Conservation (phyloP, 2,329 filamentous ascomycete genomes). For the Epicoccum nigrum region DNA sequence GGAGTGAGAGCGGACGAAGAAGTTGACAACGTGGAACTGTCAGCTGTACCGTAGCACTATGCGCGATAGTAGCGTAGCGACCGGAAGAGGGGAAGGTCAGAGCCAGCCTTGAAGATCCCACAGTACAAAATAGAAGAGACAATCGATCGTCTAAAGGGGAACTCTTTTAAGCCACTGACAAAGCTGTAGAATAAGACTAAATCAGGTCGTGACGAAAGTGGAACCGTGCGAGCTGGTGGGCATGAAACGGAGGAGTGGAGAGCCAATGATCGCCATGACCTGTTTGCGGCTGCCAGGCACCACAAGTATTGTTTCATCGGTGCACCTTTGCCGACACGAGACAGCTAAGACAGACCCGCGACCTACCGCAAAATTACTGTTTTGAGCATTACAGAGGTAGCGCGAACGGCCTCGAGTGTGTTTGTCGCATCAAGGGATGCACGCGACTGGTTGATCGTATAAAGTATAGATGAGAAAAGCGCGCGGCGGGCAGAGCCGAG, state of each 20-base stretch:
- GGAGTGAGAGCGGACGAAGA: conserved; percentile 1
- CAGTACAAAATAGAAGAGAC: conserved; percentile 24
- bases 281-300: conserved; percentile 19
- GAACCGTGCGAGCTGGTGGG: conserved; percentile 24
- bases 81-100: conserved; percentile 22
- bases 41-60: conserved; percentile 12
- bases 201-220: conserved; percentile 24
- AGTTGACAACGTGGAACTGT: conserved; percentile 23
- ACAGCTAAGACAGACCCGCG: conserved; percentile 10
- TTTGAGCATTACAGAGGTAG: conserved; percentile 2
- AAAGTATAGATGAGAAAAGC: neutral
- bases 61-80: conserved; percentile 22
- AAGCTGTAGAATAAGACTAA: conserved; percentile 15
- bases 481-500: conserved; percentile 17
- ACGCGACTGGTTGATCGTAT: conserved; percentile 15
- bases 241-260: conserved; percentile 19
- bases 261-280: conserved; percentile 20
- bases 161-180: conserved; percentile 13
- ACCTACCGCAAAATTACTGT: conserved; percentile 13
- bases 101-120: conserved; percentile 19
- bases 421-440: neutral
- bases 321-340: conserved; percentile 16
- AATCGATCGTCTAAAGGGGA: conserved; percentile 3
- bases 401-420: neutral
- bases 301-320: conserved; percentile 23